A percentile compares a stretch with the other conserved stretches of the same genome.
Conservation (phyloP, 208 protist species). For the Acanthamoeba royreba region DNA sequence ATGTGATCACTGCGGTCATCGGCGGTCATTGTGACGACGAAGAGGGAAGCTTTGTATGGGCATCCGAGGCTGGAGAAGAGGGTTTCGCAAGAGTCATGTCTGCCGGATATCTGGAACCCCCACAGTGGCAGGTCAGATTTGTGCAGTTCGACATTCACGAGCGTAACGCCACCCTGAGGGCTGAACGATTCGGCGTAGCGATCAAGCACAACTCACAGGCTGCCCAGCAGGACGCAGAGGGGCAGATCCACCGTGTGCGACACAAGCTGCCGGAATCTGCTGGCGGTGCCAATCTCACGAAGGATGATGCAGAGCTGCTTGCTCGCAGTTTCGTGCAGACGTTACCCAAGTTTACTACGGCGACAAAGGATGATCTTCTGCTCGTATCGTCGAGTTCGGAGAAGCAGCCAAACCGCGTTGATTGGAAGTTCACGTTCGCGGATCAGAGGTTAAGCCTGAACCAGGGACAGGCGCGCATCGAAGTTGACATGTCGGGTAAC, state of each 20-base stretch:
- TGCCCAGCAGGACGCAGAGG: neutral
- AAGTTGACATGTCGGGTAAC: neutral
- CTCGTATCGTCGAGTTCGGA: neutral
- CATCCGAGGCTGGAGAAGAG: neutral
- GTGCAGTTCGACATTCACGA: neutral
- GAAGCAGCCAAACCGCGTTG: neutral
- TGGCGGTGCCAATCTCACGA: neutral
- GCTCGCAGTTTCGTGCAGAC: neutral
- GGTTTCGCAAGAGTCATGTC: neutral
- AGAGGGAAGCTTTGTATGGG: neutral
- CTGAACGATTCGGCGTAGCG: neutral
- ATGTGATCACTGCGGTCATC: neutral
- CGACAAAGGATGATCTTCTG: neutral
- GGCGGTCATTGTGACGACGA: neutral
- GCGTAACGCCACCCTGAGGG: neutral
- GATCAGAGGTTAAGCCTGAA: neutral
- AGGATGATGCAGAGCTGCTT: neutral
- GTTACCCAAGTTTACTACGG: no score
- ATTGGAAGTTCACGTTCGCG: neutral
- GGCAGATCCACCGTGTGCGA: neutral
- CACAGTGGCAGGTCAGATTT: neutral
- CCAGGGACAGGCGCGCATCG: neutral
- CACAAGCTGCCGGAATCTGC: neutral
- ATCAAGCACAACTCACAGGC: neutral
- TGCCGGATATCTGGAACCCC: neutral